Evolutionary conservation across 2,329 filamentous ascomycete species (phyloP), one percentile per base, ranked within the genome.

Genomic region (Sarocladium kiliense): DNA sequence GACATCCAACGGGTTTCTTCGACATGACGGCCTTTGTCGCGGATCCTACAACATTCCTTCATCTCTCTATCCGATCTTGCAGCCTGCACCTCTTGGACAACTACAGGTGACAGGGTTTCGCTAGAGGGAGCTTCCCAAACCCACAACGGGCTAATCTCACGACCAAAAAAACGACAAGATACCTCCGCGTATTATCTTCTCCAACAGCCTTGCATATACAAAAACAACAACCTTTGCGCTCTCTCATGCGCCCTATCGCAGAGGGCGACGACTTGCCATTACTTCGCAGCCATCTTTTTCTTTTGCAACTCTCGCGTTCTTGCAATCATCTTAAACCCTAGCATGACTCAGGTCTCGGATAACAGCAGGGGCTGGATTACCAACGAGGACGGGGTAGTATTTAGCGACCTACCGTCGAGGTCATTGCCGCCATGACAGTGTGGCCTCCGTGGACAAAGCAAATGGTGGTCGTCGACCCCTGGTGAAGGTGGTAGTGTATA

Each of bases 401-500:
- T 12, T 49, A 30, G 23, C 44, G 44, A 30, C 44, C 25, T 27
- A 45, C 41, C 7, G 41, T 23, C 41, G 14, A 45, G 23, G 26
- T 9, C 37, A 41, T 19, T 7, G 16, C 7, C 30, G 18, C 6
- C 3, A 49, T 34, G n/a, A 10, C 27, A 21, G 44, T 18, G 16
- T 32, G 11, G 25, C 12, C 26, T n/a, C n/a, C 30, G 26, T 21
- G 47, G 26, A 23, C 47, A 36, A 36, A 10, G 18, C 18, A 19
- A 19, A 36, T 27, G n/a, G 25, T 34, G 25, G 14, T 34, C 16
- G 26, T 23, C 25, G 23, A 14, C 30, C 47, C 14, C 16, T 32
- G 27, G 18, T n/a, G 47, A 51, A 18, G 30, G 47, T 36, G 27
- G 26, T 23, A 3, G 47, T 51, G 47, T 63, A 62, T 64, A 66